These are phyloP conservation scores for Malassezia globosa DNA, from an alignment of 1,284 basidiomycete genomes.

Conservation along the genomic window DNA sequence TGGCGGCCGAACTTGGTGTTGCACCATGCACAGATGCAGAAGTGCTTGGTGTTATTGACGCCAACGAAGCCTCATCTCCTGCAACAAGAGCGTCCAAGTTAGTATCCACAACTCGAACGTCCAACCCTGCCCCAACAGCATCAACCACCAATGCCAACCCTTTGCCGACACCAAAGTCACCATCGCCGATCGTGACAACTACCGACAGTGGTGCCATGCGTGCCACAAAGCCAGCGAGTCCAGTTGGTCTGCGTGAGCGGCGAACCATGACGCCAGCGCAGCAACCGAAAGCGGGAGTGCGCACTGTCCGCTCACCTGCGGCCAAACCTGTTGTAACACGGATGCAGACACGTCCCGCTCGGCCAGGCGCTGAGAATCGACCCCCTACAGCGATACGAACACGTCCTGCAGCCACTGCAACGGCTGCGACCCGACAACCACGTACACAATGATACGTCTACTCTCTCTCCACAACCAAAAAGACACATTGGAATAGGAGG, in stretches of 20 bases:
- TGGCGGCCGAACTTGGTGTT: conserved; percentile 3
- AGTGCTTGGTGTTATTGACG: conserved; percentile 13
- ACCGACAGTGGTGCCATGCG: not conserved
- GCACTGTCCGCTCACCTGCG: not conserved
- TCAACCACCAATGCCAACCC: too few relatives aligned
- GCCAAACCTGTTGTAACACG: too few relatives aligned
- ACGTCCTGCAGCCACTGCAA: too few relatives aligned
- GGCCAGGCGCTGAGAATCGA: conserved; percentile 5
- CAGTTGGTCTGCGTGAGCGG: not conserved
- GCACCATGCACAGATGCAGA: conserved; percentile 12
- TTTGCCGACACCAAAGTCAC: not conserved
- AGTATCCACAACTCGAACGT: too few relatives aligned
- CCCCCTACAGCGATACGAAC: conserved; percentile 8
- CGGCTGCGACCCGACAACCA: too few relatives aligned
- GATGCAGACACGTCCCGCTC: too few relatives aligned
- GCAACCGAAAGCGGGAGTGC: too few relatives aligned
- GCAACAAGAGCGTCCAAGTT: too few relatives aligned
- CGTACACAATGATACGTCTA: too few relatives aligned
- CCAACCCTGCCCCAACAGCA: too few relatives aligned
- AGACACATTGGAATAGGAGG: not conserved
- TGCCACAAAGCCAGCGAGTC: not conserved
- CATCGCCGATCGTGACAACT: conserved; percentile 1
- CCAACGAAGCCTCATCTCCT: too few relatives aligned
- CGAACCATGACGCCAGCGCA: conserved; percentile 9
- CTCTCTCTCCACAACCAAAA: conserved; percentile 8